These are phyloP conservation scores for Acanthamoeba castellanii DNA, from an alignment of 208 protist species.

Conservation along the genomic window DNA sequence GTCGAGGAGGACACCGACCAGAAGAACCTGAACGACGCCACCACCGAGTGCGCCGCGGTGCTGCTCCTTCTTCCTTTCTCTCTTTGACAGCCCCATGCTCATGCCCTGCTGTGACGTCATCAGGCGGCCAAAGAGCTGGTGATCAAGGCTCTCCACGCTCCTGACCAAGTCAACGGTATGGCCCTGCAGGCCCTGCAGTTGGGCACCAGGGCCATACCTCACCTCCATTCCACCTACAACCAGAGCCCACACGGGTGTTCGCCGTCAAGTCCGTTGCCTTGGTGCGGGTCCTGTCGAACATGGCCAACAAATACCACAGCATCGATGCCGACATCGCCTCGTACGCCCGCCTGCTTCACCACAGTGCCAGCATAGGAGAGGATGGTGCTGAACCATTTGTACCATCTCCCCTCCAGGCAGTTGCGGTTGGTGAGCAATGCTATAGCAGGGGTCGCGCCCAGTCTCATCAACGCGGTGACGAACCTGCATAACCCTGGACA, in stretches of 20 bases:
- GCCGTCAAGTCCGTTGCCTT: neutral
- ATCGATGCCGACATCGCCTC: neutral
- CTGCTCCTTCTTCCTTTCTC: neutral
- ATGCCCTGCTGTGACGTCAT: too few species aligned
- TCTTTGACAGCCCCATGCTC: neutral
- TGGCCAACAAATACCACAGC: neutral
- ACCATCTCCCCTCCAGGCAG: neutral
- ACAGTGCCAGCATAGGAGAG: too few species aligned
- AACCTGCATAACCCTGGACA: too few species aligned
- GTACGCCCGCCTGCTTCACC: neutral
- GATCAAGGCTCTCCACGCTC: neutral
- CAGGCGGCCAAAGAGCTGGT: neutral
- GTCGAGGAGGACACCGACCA: conserved; percentile 64
- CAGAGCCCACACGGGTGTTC: neutral
- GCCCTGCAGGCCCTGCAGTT: neutral
- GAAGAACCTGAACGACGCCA: neutral
- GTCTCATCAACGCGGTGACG: neutral
- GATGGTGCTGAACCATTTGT: neutral
- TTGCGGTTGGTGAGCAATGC: neutral
- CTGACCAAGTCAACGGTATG: neutral
- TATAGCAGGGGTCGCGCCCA: neutral
- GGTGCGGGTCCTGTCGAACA: neutral
- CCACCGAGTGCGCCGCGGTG: neutral
- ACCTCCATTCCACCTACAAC: neutral
- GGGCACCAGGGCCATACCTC: too few species aligned